phyloP scores from a whole-genome alignment of 169 alveolate genomes.

The Plasmodium sp. region DNA sequence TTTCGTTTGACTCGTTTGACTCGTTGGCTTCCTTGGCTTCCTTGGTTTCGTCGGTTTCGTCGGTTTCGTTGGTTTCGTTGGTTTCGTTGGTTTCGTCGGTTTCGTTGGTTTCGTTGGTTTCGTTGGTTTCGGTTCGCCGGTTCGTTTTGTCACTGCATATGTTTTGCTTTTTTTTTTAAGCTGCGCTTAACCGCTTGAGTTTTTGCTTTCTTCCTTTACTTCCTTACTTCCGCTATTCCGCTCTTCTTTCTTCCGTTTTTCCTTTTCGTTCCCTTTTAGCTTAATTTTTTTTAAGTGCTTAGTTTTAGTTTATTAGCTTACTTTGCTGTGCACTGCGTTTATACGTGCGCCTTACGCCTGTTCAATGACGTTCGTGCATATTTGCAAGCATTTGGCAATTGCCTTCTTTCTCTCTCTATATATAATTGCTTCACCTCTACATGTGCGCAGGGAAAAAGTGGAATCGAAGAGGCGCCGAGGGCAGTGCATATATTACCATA shows the following conservation, averaged over 20 bases:
- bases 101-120: neutral
- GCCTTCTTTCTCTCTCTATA: neutral
- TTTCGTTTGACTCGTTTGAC: neutral
- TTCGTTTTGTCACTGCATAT: neutral
- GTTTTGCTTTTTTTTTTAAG: neutral
- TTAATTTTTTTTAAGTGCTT: neutral
- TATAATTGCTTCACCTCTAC: neutral
- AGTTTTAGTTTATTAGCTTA: neutral
- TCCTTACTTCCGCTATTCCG: neutral
- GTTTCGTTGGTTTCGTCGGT: neutral
- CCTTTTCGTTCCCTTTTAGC: neutral
- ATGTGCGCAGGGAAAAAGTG: neutral
- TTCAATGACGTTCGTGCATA: neutral
- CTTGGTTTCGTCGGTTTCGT: neutral
- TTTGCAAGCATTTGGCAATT: neutral
- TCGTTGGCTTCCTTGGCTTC: neutral
- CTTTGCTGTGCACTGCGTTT: neutral
- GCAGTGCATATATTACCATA: neutral
- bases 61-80: neutral
- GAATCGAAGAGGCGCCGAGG: neutral
- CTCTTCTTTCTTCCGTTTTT: neutral
- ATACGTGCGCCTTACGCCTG: neutral
- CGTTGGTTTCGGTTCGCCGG: neutral
- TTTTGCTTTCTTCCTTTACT: neutral
- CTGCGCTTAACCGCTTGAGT: neutral